phyloP scores from a whole-genome alignment of 2,329 filamentous ascomycete genomes.

The Pyrenophora seminiperda region DNA sequence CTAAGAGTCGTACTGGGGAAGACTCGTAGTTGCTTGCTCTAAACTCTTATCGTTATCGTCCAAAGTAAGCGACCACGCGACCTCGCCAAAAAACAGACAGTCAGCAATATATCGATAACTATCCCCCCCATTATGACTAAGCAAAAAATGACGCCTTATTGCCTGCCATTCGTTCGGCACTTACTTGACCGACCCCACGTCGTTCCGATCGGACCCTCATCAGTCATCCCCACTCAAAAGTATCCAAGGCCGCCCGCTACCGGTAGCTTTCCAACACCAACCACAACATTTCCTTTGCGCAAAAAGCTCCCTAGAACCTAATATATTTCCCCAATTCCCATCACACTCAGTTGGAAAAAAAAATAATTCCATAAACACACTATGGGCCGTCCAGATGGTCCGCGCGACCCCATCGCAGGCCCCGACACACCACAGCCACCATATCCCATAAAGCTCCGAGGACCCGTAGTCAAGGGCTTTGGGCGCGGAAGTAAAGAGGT shows the following conservation, averaged over 20 bases:
- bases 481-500: slow-evolving; percentile 93
- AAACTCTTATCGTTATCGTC: no score
- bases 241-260: slow-evolving; percentile 11
- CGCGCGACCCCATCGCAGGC: slow-evolving; percentile 65
- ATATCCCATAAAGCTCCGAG: slow-evolving; percentile 82
- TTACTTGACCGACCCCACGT: slow-evolving; percentile 25
- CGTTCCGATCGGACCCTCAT: slow-evolving; percentile 20
- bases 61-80: no score
- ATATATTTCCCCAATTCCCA: no score
- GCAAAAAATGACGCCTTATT: slow-evolving; percentile 9
- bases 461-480: slow-evolving; percentile 89
- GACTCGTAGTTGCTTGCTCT: no score
- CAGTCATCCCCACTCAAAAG: slow-evolving; percentile 17
- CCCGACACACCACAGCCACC: slow-evolving; percentile 72
- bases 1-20: no score
- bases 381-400: slow-evolving; percentile 35
- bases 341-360: no score
- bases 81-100: no score
- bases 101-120: neutral
- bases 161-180: no score
- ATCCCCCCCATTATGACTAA: slow-evolving; percentile 15
- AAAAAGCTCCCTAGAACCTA: neutral
- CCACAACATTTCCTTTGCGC: neutral
- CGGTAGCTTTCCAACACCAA: no score
- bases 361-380: neutral